Evolutionary conservation across 345 rosid genomes (phyloP).

Genomic region (Eucalyptus curtisii): DNA sequence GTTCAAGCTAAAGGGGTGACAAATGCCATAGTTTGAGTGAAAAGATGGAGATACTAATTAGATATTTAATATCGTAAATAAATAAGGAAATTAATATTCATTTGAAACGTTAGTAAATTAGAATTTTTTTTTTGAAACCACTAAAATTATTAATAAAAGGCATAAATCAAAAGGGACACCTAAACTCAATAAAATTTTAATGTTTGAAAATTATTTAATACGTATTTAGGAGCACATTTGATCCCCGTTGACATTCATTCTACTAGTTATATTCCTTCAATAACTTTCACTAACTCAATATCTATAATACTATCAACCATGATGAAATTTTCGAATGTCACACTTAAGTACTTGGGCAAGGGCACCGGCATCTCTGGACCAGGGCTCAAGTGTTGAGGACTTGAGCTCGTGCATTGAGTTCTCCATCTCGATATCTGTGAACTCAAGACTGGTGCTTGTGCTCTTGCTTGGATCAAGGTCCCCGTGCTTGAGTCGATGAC

Average conservation of each 20-base stretch:
- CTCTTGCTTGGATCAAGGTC: neutral
- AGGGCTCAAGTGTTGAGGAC: neutral
- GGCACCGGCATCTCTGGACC: accelerated
- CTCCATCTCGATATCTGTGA: accelerated
- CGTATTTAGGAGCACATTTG: neutral
- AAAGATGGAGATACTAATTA: neutral
- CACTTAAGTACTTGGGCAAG: neutral
- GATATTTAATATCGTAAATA: too few species aligned
- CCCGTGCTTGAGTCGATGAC: accelerated
- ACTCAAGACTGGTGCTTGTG: accelerated
- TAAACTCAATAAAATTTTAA: neutral
- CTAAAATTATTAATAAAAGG: neutral
- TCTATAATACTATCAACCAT: neutral
- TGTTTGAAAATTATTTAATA: neutral
- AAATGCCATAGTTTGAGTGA: neutral
- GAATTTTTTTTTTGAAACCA: neutral
- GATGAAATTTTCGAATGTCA: neutral
- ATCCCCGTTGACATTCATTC: neutral
- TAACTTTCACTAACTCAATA: neutral
- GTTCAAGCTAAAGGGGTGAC: neutral
- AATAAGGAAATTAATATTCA: too few species aligned
- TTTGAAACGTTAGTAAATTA: too few species aligned
- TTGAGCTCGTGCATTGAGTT: neutral
- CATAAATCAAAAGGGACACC: neutral
- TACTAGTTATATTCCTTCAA: neutral